Conservation (phyloP, 1,284 basidiomycete species). For the Hemileia vastatrix region DNA sequence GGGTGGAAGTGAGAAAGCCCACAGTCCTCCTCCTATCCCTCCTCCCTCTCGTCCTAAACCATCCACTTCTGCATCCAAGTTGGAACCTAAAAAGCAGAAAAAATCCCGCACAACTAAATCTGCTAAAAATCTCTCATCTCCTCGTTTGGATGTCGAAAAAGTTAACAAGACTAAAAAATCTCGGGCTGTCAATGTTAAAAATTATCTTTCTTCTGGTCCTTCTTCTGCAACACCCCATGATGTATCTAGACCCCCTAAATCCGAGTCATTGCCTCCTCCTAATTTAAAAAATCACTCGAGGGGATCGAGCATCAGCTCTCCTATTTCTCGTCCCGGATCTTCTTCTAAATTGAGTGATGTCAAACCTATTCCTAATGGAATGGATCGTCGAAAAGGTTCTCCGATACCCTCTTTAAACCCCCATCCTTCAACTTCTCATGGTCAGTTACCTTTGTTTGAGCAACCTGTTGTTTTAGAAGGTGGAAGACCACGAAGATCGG, state of each 20-base stretch:
- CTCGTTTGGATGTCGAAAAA: too few species aligned
- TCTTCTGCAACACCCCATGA: conserved; percentile 1
- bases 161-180: too few species aligned
- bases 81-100: too few species aligned
- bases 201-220: too few species aligned
- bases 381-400: too few species aligned
- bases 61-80: too few species aligned
- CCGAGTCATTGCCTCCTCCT: conserved; percentile 20
- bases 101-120: too few species aligned
- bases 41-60: conserved; percentile 3
- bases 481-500: conserved; percentile 9
- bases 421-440: conserved; percentile 23
- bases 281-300: conserved; percentile 2
- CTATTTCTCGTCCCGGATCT: conserved; percentile 2
- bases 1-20: conserved; percentile 16
- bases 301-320: conserved; percentile 1
- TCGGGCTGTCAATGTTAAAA: too few species aligned
- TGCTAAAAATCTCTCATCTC: too few species aligned
- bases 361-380: too few species aligned
- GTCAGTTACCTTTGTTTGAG: conserved; percentile 20
- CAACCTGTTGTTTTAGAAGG: conserved; percentile 22
- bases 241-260: conserved; percentile 7
- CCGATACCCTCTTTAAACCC: not conserved
- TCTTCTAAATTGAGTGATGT: too few species aligned
- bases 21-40: conserved; percentile 18